Conservation (phyloP, 2,329 filamentous ascomycete genomes). For the Trichophyton rubrum region DNA sequence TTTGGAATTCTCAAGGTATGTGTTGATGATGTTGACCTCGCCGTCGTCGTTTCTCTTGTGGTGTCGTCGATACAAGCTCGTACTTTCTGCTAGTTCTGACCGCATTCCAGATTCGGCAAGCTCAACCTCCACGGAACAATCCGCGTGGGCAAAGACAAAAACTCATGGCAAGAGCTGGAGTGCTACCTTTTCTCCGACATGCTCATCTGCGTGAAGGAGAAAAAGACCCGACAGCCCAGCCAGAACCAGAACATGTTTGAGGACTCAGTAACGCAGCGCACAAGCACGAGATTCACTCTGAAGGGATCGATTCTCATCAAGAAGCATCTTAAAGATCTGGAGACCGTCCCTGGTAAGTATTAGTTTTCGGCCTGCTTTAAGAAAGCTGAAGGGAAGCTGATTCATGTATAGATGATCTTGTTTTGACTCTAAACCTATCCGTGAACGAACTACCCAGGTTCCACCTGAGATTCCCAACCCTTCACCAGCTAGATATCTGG, state of each 20-base stretch:
- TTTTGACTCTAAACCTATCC: slow-evolving; percentile 80
- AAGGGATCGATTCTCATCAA: slow-evolving; percentile 98
- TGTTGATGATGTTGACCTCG: background rate
- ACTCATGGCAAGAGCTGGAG: slow-evolving; percentile 94
- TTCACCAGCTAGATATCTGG: slow-evolving; percentile 78
- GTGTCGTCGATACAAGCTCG: background rate
- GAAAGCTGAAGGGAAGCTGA: background rate
- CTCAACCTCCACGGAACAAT: slow-evolving; percentile 79
- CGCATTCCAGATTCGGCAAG: slow-evolving; percentile 61
- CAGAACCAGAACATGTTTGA: slow-evolving; percentile 52
- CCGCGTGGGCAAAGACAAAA: slow-evolving; percentile 86
- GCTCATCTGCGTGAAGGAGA: slow-evolving; percentile 98
- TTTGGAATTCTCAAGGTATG: slow-evolving; percentile 69
- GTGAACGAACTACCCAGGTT: slow-evolving; percentile 89
- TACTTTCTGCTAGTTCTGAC: background rate
- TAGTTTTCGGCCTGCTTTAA: background rate
- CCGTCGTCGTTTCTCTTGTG: slow-evolving; percentile 2
- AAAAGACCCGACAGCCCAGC: slow-evolving; percentile 47
- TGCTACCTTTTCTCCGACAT: slow-evolving; percentile 97
- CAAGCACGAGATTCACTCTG: slow-evolving; percentile 66
- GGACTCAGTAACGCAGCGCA: slow-evolving; percentile 43
- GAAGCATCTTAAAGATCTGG: slow-evolving; percentile 89
- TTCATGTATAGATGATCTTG: slow-evolving; percentile 51
- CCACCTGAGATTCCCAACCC: slow-evolving; percentile 77
- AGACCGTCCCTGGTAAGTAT: slow-evolving; percentile 40